Evolutionary conservation across 805 yeast species (phyloP).

Genomic region (Saccharomycopsis guyanensis): DNA sequence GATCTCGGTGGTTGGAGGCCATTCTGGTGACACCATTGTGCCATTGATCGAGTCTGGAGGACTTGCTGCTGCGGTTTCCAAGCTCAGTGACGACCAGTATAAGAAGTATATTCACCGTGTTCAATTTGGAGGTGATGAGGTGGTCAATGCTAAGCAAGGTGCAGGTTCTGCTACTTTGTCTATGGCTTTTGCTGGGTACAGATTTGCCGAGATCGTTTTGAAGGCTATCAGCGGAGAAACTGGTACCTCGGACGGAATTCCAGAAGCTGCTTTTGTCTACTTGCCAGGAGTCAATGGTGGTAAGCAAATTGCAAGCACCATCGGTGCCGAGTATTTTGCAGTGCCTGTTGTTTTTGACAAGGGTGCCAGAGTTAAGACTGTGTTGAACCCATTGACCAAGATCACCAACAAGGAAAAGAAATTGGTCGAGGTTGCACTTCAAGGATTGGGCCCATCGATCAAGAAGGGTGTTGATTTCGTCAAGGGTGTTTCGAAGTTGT

Average conservation of each 20-base stretch:
- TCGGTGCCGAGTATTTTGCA: slow-evolving; percentile 45
- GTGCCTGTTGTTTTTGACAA: slow-evolving; percentile 50
- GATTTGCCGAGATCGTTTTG: slow-evolving; percentile 61
- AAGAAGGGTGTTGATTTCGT: slow-evolving; percentile 50
- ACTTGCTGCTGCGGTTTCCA: slow-evolving; percentile 29
- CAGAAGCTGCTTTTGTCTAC: slow-evolving; percentile 39
- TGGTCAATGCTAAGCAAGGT: slow-evolving; percentile 77
- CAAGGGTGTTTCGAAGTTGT: slow-evolving; percentile 6
- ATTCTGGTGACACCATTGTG: slow-evolving; percentile 76
- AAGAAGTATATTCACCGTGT: slow-evolving; percentile 65
- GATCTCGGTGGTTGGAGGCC: slow-evolving; percentile 78
- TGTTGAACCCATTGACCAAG: slow-evolving; percentile 40
- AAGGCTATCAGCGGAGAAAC: slow-evolving; percentile 37
- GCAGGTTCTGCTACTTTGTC: slow-evolving; percentile 81
- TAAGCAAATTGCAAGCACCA: slow-evolving; percentile 31
- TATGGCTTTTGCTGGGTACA: slow-evolving; percentile 81
- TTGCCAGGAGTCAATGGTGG: slow-evolving; percentile 50
- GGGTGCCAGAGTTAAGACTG: slow-evolving; percentile 47
- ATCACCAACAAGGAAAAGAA: slow-evolving; percentile 42
- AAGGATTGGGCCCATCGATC: slow-evolving; percentile 47
- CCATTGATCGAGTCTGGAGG: slow-evolving; percentile 57
- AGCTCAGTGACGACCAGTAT: slow-evolving; percentile 34
- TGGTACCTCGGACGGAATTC: slow-evolving; percentile 1
- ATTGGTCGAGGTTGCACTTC: slow-evolving; percentile 44
- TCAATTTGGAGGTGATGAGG: slow-evolving; percentile 86